These are phyloP conservation scores for Stagonosporopsis chrysanthemi DNA, from an alignment of 2,329 filamentous ascomycete genomes.

Conservation along the genomic window DNA sequence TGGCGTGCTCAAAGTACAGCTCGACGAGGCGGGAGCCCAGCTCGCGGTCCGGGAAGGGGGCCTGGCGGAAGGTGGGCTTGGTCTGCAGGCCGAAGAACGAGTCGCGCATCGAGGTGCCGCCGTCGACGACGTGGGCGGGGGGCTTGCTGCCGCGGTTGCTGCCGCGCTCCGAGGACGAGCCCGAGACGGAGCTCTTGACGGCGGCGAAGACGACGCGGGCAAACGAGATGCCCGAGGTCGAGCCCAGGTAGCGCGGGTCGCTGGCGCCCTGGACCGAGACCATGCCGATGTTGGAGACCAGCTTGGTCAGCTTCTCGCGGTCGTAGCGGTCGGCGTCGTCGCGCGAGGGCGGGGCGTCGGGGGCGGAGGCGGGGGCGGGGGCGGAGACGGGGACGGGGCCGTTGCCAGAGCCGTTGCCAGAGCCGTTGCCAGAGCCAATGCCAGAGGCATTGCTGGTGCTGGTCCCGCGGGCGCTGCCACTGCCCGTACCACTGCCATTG, in stretches of 20 bases:
- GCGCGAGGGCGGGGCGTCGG: background rate
- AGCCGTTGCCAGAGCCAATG: background rate
- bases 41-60: conserved; percentile 80
- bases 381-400: conserved; percentile 19
- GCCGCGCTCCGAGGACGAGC: conserved; percentile 66
- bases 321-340: conserved; percentile 61
- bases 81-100: conserved; percentile 97
- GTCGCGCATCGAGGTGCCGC: conserved; percentile 85
- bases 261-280: conserved; percentile 79
- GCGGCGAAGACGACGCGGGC: conserved; percentile 93
- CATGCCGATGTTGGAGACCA: conserved; percentile 75
- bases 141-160: conserved; percentile 66
- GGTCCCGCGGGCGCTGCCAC: too few relatives aligned
- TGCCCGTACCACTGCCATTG: too few relatives aligned
- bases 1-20: conserved; percentile 94
- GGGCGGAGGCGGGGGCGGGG: conserved; percentile 19
- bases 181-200: conserved; percentile 76
- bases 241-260: conserved; percentile 82
- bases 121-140: conserved; percentile 57
- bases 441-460: too few relatives aligned
- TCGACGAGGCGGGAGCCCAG: conserved; percentile 76
- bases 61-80: conserved; percentile 84
- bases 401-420: background rate
- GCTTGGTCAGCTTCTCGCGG: conserved; percentile 68
- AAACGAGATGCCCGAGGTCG: conserved; percentile 91